Conservation (phyloP, 495 filamentous ascomycete species). For the Penicillium daleae region DNA sequence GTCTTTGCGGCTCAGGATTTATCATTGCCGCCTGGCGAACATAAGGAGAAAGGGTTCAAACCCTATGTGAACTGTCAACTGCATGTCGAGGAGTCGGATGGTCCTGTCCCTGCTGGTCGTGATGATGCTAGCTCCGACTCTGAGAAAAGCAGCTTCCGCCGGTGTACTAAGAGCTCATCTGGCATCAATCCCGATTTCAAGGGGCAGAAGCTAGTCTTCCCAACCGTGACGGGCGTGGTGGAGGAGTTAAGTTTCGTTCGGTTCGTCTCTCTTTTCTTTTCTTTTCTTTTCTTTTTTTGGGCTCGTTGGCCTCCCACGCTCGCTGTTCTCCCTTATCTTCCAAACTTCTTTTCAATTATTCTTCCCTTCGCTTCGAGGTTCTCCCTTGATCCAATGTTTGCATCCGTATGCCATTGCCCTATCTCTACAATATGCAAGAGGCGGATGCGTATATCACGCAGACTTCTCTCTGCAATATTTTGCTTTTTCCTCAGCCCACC, state of each 20-base stretch:
- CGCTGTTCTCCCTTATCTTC: background rate
- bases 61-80: constrained; percentile 84
- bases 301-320: background rate
- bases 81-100: constrained; percentile 67
- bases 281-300: background rate
- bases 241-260: constrained; percentile 81
- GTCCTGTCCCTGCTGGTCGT: constrained; percentile 18
- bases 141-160: constrained; percentile 68
- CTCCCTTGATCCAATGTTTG: background rate
- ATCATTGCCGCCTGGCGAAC: constrained; percentile 51
- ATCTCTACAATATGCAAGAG: constrained; percentile 5
- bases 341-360: background rate
- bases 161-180: constrained; percentile 61
- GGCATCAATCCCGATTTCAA: constrained; percentile 73
- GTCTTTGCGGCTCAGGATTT: constrained; percentile 58
- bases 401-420: background rate
- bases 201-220: constrained; percentile 64
- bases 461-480: background rate
- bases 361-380: background rate
- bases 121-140: constrained; percentile 49
- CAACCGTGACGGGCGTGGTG: constrained; percentile 64
- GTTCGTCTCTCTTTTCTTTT: constrained; percentile 45
- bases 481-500: constrained; percentile 8
- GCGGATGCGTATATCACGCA: background rate
- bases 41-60: constrained; percentile 62